Percentiles rank a stretch among this genome's conserved stretches.
Conservation (phyloP, 192 early-diverging fungal genomes). For the Backusella mclennaniae region DNA sequence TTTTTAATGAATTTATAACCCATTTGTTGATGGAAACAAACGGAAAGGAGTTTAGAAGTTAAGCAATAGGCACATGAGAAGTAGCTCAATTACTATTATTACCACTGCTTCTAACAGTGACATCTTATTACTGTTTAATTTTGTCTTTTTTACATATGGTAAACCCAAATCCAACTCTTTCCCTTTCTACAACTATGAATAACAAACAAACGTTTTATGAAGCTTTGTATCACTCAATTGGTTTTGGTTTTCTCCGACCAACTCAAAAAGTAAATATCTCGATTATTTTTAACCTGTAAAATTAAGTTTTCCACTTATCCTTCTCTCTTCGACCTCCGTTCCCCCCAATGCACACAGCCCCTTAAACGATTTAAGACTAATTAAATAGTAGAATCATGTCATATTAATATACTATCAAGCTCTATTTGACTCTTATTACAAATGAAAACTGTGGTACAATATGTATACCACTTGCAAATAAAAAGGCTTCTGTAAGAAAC, state of each 20-base stretch:
- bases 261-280: constrained; percentile 3
- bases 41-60: no score
- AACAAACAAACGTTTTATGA: neutral
- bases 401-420: neutral
- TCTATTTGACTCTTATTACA: neutral
- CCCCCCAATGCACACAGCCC: neutral
- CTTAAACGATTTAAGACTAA: neutral
- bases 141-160: no score
- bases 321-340: neutral
- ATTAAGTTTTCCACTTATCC: neutral
- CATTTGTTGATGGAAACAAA: no score
- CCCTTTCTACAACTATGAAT: neutral
- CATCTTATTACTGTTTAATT: no score
- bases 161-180: neutral
- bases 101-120: neutral
- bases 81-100: neutral
- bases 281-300: neutral
- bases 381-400: neutral
- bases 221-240: neutral
- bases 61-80: neutral
- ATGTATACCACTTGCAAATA: neutral
- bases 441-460: neutral
- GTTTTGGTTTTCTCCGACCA: neutral
- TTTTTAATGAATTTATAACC: neutral
- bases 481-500: neutral